Percentiles rank a stretch among this genome's conserved stretches.
Evolutionary conservation across 371 early-diverging fungal species (phyloP).

Genomic region (Cokeromyces recurvatus): DNA sequence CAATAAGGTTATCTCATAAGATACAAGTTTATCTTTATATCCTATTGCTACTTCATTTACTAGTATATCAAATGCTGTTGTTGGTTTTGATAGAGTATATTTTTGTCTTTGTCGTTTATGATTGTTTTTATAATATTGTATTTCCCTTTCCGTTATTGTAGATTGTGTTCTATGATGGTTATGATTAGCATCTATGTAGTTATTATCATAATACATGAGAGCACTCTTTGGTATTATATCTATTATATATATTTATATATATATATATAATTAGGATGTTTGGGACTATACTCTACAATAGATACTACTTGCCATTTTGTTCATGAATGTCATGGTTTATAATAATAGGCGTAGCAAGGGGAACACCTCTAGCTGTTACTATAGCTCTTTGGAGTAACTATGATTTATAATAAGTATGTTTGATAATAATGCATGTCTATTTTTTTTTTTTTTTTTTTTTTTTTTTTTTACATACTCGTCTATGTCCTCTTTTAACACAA

Average conservation of each 20-base stretch:
- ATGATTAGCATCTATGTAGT: not conserved
- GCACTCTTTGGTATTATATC: not conserved
- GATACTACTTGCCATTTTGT: not conserved
- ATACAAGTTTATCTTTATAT: not conserved
- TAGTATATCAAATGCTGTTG: slow-evolving; percentile 14
- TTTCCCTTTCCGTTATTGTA: not conserved
- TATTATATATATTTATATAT: too few relatives aligned
- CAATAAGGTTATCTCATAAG: not conserved
- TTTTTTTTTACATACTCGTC: slow-evolving; percentile 31
- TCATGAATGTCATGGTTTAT: slow-evolving; percentile 14
- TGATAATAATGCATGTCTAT: not conserved
- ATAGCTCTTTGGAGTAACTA: slow-evolving; percentile 41
- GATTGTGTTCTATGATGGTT: not conserved
- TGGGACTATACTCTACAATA: too few relatives aligned
- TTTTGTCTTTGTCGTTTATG: slow-evolving; percentile 7
- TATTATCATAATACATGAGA: not conserved
- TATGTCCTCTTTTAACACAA: slow-evolving; percentile 46
- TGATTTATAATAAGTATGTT: not conserved
- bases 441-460: too few relatives aligned
- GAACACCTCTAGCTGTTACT: slow-evolving; percentile 30
- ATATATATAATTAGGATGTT: too few relatives aligned
- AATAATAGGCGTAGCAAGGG: slow-evolving; percentile 19
- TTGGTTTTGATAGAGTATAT: slow-evolving; percentile 10
- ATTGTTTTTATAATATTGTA: not conserved
- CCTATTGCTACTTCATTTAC: slow-evolving; percentile 2